These are phyloP conservation scores for Pilaira anomala DNA, from an alignment of 192 early-diverging fungal genomes.

Conservation along the genomic window DNA sequence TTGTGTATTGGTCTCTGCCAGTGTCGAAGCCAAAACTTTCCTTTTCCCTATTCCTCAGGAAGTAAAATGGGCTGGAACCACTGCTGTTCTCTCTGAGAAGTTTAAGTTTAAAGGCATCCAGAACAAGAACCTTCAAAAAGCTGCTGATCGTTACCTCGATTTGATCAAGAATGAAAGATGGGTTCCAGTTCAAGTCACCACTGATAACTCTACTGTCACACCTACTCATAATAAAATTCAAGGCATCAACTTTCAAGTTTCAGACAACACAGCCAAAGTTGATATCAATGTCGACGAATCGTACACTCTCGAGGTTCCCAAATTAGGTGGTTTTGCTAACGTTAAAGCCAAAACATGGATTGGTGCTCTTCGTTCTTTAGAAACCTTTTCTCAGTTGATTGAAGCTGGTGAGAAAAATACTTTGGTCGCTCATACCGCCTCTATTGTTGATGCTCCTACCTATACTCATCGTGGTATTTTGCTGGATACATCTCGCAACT, in stretches of 20 bases:
- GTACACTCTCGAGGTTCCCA: constrained; percentile 63
- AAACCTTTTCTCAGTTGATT: constrained; percentile 70
- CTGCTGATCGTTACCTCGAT: constrained; percentile 40
- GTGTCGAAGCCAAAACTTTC: constrained; percentile 25
- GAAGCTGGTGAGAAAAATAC: constrained; percentile 34
- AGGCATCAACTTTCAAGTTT: constrained; percentile 46
- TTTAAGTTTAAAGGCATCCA: constrained; percentile 19
- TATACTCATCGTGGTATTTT: constrained; percentile 67
- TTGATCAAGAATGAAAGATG: constrained; percentile 44
- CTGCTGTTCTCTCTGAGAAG: constrained; percentile 7
- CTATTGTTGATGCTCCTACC: constrained; percentile 62
- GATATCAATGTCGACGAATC: constrained; percentile 64
- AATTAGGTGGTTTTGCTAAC: constrained; percentile 42
- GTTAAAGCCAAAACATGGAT: constrained; percentile 57
- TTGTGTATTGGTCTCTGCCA: too few species aligned
- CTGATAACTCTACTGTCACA: constrained; percentile 23
- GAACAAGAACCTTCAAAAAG: constrained; percentile 14
- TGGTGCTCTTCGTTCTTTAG: constrained; percentile 70
- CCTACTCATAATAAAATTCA: constrained; percentile 38
- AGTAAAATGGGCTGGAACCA: constrained; percentile 29
- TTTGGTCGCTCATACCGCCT: constrained; percentile 50
- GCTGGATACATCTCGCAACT: constrained; percentile 69
- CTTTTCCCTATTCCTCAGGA: constrained; percentile 25
- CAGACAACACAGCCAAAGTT: constrained; percentile 45
- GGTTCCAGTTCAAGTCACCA: constrained; percentile 42